phyloP scores from a whole-genome alignment of 2,329 filamentous ascomycete genomes.

The Pseudocercospora fuligena region DNA sequence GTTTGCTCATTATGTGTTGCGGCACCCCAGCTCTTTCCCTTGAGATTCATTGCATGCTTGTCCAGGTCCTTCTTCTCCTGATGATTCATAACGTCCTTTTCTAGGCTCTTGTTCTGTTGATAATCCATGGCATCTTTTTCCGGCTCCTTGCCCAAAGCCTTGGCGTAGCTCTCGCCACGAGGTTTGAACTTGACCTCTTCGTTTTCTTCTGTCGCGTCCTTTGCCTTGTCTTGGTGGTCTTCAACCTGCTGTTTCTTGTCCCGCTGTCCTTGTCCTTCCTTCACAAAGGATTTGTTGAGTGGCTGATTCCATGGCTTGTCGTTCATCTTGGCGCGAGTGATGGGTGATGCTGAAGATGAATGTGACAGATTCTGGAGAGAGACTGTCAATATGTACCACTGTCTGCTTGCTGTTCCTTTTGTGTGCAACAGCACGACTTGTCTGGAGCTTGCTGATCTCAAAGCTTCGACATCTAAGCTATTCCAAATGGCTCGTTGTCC shows the following conservation, averaged over 20 bases:
- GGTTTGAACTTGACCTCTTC: neutral
- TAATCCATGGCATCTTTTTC: neutral
- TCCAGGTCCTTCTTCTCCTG: neutral
- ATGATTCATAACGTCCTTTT: too few species aligned
- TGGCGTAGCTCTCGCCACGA: neutral
- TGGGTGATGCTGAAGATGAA: neutral
- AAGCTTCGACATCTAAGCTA: too few species aligned
- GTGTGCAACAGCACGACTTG: neutral
- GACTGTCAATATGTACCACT: neutral
- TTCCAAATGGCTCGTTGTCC: too few species aligned
- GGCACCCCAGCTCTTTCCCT: neutral
- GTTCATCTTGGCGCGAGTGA: neutral
- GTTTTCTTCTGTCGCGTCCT: neutral
- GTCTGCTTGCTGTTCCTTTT: neutral
- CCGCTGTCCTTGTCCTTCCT: neutral
- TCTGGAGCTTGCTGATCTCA: too few species aligned
- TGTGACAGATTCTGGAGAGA: neutral
- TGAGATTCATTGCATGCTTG: neutral
- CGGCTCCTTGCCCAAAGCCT: neutral
- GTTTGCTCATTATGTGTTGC: neutral
- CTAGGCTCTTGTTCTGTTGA: too few species aligned
- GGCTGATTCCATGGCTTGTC: neutral
- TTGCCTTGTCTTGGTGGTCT: neutral
- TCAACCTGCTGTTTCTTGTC: neutral
- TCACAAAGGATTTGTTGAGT: neutral